Conservation (phyloP, 208 protist genomes). For the Wallacemonas collosoma region DNA sequence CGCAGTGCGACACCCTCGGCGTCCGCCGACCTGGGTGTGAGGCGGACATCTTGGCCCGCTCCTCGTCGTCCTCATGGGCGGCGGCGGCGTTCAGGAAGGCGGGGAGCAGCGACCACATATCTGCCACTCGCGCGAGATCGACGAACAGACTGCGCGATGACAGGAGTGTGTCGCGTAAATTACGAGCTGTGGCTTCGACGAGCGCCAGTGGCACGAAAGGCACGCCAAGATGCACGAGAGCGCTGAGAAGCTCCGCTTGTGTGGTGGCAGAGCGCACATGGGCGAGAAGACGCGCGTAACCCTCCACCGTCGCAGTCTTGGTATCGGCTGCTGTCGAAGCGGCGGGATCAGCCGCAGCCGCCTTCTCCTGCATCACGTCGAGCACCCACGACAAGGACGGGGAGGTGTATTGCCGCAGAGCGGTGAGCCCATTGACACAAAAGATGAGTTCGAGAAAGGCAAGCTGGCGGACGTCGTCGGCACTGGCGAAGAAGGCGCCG, state of each 20-base stretch:
- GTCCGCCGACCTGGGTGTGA: too few species aligned
- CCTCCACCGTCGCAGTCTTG: not conserved
- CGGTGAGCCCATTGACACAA: constrained; percentile 51
- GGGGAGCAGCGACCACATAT: constrained; percentile 26
- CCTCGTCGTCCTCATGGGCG: not conserved
- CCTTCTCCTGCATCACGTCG: constrained; percentile 13
- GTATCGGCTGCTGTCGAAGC: not conserved
- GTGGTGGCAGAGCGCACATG: constrained; percentile 38
- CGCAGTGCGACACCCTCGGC: too few species aligned
- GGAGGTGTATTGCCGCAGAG: constrained; percentile 60
- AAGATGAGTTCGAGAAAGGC: constrained; percentile 46
- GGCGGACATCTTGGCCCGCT: too few species aligned
- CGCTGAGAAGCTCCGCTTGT: constrained; percentile 34
- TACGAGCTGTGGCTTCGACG: constrained; percentile 17
- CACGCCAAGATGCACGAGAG: constrained; percentile 32
- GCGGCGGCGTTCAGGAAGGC: constrained; percentile 14
- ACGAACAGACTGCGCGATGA: constrained; percentile 38
- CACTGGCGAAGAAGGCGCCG: constrained; percentile 33
- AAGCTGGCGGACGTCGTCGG: constrained; percentile 38
- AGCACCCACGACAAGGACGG: constrained; percentile 33
- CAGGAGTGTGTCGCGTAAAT: constrained; percentile 14
- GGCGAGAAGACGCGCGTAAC: not conserved
- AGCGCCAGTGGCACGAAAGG: constrained; percentile 24
- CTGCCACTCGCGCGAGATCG: constrained; percentile 31
- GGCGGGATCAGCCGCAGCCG: not conserved